A percentile compares a stretch with the other conserved stretches of the same genome.
These are phyloP conservation scores for Pythium aquatile DNA, from an alignment of 352 stramenopile genomes.

Conservation along the genomic window DNA sequence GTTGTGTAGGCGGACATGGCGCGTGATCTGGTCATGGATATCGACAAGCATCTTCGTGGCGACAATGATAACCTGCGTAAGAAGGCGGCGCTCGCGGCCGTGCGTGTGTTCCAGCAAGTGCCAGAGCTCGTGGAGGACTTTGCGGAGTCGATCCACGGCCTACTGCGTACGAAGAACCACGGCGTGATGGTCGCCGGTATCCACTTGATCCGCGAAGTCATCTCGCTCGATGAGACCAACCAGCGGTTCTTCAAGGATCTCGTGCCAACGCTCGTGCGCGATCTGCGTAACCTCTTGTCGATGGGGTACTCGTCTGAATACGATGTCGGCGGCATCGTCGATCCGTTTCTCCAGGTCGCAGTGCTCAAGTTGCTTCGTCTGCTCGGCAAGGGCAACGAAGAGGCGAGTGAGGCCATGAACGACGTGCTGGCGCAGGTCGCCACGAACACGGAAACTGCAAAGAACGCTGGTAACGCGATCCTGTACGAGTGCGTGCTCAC, in stretches of 20 bases:
- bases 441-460: slow-evolving; percentile 99
- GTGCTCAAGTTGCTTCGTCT: slow-evolving; percentile 92
- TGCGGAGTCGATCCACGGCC: slow-evolving; percentile 91
- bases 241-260: slow-evolving; percentile 72
- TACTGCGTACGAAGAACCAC: slow-evolving; percentile 97
- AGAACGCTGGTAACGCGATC: slow-evolving; percentile 99
- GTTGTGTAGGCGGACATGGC: slow-evolving; percentile 93
- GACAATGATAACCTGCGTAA: slow-evolving; percentile 97
- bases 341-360: slow-evolving; percentile 96
- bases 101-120: slow-evolving; percentile 93
- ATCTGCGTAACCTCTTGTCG: slow-evolving; percentile 95
- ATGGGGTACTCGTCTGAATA: slow-evolving; percentile 99
- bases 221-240: slow-evolving; percentile 76
- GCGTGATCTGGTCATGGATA: slow-evolving; percentile 97
- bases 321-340: slow-evolving; percentile 97
- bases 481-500: slow-evolving; percentile 99
- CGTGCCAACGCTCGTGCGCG: slow-evolving; percentile 72
- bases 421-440: slow-evolving; percentile 99
- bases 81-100: slow-evolving; percentile 95
- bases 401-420: slow-evolving; percentile 93
- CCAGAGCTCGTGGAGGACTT: slow-evolving; percentile 99
- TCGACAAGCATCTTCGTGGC: slow-evolving; percentile 93
- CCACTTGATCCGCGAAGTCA: slow-evolving; percentile 96
- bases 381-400: slow-evolving; percentile 94
- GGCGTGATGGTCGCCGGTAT: slow-evolving; percentile 97